A percentile compares a stretch with the other conserved stretches of the same genome.
phyloP scores from a whole-genome alignment of 371 early-diverging fungal species.

The Rhizopus stolonifer region DNA sequence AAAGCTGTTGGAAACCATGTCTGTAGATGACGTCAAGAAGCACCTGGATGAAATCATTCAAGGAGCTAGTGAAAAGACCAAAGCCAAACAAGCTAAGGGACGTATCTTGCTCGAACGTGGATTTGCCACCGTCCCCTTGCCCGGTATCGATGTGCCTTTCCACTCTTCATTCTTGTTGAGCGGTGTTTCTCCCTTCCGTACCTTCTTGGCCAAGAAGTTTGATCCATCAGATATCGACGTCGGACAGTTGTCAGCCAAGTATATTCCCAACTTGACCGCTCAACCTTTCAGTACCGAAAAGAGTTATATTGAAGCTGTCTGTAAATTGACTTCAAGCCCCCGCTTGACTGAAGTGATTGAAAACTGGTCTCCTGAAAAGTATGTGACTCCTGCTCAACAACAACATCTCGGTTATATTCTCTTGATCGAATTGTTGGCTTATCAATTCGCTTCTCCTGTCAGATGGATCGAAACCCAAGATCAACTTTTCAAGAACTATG shows the following conservation, averaged over 20 bases:
- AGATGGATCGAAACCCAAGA: constrained; percentile 99
- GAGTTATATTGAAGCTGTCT: constrained; percentile 79
- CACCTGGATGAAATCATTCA: constrained; percentile 79
- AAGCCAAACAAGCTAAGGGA: constrained; percentile 65
- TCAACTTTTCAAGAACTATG: constrained; percentile 75
- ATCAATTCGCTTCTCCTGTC: constrained; percentile 93
- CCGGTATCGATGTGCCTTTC: constrained; percentile 96
- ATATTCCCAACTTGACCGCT: constrained; percentile 96
- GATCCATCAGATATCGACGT: constrained; percentile 78
- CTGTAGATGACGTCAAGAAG: constrained; percentile 84
- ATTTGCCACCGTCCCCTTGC: constrained; percentile 88
- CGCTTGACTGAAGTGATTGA: constrained; percentile 76
- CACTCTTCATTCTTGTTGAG: constrained; percentile 90
- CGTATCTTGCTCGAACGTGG: constrained; percentile 82
- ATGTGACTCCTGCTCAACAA: constrained; percentile 71
- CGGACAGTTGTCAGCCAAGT: constrained; percentile 74
- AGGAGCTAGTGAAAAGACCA: constrained; percentile 72
- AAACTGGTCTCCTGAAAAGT: constrained; percentile 78
- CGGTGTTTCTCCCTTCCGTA: constrained; percentile 93
- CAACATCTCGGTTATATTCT: constrained; percentile 86
- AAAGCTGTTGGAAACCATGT: constrained; percentile 84
- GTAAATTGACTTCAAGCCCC: constrained; percentile 71
- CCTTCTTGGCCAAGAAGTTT: constrained; percentile 81
- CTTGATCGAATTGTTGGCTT: constrained; percentile 90
- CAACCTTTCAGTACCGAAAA: constrained; percentile 81